Conservation (phyloP, 108 stramenopile species). For the Parietichytrium sp. region DNA sequence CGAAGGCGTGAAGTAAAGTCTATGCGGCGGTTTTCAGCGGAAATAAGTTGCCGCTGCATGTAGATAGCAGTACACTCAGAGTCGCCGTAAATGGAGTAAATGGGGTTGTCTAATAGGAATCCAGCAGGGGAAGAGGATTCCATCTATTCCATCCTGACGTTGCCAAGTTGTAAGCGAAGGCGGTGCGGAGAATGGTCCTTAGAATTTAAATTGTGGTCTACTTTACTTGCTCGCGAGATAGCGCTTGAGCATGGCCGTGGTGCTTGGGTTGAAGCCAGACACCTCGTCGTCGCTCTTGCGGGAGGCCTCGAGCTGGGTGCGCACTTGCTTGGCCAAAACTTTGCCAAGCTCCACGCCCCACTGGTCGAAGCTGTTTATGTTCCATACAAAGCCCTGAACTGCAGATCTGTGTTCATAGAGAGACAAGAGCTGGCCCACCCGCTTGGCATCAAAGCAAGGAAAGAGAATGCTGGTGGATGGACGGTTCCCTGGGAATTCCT, state of each 20-base stretch:
- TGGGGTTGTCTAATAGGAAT: too few relatives aligned
- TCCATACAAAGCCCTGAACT: constrained; percentile 99
- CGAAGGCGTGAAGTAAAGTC: too few relatives aligned
- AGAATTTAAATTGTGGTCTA: too few relatives aligned
- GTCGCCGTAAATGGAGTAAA: too few relatives aligned
- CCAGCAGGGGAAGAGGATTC: too few relatives aligned
- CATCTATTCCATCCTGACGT: too few relatives aligned
- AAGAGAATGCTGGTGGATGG: constrained; percentile 90
- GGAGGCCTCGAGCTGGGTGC: constrained; percentile 27
- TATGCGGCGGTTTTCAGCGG: too few relatives aligned
- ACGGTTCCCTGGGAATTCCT: constrained; percentile 91
- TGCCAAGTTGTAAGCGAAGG: too few relatives aligned
- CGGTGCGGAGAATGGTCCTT: too few relatives aligned
- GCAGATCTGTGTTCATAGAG: constrained; percentile 97
- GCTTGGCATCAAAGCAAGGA: constrained; percentile 86
- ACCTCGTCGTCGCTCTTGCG: constrained; percentile 35
- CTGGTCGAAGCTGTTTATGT: constrained; percentile 97
- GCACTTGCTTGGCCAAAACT: constrained; percentile 77
- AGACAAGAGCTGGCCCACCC: constrained; percentile 86
- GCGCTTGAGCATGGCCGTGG: constrained; percentile 46
- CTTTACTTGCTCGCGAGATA: constrained; percentile 39
- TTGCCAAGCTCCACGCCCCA: constrained; percentile 99
- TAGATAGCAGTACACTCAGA: too few relatives aligned
- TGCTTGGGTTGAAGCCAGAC: constrained; percentile 59
- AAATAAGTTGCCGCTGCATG: too few relatives aligned